A percentile compares a stretch with the other conserved stretches of the same genome.
Conservation (phyloP, 2,329 filamentous ascomycete genomes). For the Coleophoma crateriformis region DNA sequence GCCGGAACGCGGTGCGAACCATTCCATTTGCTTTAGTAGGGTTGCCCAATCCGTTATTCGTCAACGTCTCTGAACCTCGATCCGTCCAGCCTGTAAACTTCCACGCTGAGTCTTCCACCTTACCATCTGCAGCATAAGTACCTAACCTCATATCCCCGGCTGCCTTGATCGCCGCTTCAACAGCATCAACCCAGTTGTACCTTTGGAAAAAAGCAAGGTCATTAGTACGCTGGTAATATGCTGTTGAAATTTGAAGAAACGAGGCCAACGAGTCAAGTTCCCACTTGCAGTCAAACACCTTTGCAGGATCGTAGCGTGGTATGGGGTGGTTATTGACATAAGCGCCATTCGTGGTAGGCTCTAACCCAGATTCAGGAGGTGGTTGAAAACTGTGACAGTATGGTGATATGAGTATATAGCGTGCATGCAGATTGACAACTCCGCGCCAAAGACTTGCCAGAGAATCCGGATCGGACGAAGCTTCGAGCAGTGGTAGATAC, state of each 20-base stretch:
- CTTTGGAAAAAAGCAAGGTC: slow-evolving; percentile 70
- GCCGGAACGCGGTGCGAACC: slow-evolving; percentile 81
- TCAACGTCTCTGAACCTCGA: slow-evolving; percentile 74
- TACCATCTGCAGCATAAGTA: slow-evolving; percentile 61
- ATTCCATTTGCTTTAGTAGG: slow-evolving; percentile 74
- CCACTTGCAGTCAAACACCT: slow-evolving; percentile 94
- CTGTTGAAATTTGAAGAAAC: slow-evolving; percentile 74
- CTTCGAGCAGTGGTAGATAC: slow-evolving; percentile 57
- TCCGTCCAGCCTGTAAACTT: slow-evolving; percentile 72
- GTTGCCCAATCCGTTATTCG: slow-evolving; percentile 71
- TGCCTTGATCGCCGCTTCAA: slow-evolving; percentile 63
- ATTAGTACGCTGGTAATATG: slow-evolving; percentile 69
- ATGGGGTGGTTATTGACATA: slow-evolving; percentile 53
- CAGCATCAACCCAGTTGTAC: slow-evolving; percentile 65
- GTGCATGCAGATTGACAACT: slow-evolving; percentile 64
- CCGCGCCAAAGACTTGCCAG: slow-evolving; percentile 64
- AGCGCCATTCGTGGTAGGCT: slow-evolving; percentile 54
- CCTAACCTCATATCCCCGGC: slow-evolving; percentile 66
- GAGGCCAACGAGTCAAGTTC: slow-evolving; percentile 87
- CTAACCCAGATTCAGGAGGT: slow-evolving; percentile 66
- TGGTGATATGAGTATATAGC: slow-evolving; percentile 64
- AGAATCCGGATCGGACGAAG: slow-evolving; percentile 47
- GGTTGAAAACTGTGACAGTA: slow-evolving; percentile 92
- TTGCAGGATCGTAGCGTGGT: slow-evolving; percentile 60
- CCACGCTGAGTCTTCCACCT: slow-evolving; percentile 56